Evolutionary conservation across 2,329 filamentous ascomycete species (phyloP).

Genomic region (Lachnellula subtilissima): DNA sequence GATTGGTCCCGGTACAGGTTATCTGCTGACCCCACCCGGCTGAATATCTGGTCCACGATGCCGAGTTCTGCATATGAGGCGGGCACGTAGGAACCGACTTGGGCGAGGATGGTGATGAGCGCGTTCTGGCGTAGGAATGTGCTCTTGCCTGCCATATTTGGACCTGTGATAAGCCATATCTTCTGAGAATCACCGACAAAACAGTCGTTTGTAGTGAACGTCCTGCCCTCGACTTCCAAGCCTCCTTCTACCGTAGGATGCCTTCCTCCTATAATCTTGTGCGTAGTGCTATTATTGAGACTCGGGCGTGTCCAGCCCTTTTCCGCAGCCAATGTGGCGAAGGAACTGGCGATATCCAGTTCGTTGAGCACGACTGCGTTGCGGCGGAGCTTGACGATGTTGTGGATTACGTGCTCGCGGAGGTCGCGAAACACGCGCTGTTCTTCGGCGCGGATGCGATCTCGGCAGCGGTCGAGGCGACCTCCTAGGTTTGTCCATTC

Average conservation of each 20-base stretch:
- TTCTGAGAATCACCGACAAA: constrained; percentile 64
- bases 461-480: constrained; percentile 69
- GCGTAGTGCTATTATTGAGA: constrained; percentile 58
- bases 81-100: constrained; percentile 88
- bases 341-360: constrained; percentile 83
- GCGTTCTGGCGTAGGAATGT: constrained; percentile 96
- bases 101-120: constrained; percentile 86
- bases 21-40: constrained; percentile 87
- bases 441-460: constrained; percentile 80
- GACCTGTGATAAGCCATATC: constrained; percentile 68
- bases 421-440: constrained; percentile 71
- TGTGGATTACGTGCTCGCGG: constrained; percentile 70
- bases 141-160: constrained; percentile 98
- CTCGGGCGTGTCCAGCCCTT: constrained; percentile 69
- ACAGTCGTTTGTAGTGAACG: constrained; percentile 83
- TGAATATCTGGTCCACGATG: constrained; percentile 94
- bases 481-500: constrained; percentile 82
- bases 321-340: constrained; percentile 73
- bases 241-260: constrained; percentile 91
- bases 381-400: constrained; percentile 78
- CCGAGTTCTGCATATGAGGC: constrained; percentile 81
- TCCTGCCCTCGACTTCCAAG: constrained; percentile 71
- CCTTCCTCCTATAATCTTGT: constrained; percentile 78
- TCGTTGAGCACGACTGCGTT: constrained; percentile 93
- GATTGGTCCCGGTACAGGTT: constrained; percentile 93